These are phyloP conservation scores for Delonix regia DNA, from an alignment of 306 rosid genomes.

Conservation along the genomic window DNA sequence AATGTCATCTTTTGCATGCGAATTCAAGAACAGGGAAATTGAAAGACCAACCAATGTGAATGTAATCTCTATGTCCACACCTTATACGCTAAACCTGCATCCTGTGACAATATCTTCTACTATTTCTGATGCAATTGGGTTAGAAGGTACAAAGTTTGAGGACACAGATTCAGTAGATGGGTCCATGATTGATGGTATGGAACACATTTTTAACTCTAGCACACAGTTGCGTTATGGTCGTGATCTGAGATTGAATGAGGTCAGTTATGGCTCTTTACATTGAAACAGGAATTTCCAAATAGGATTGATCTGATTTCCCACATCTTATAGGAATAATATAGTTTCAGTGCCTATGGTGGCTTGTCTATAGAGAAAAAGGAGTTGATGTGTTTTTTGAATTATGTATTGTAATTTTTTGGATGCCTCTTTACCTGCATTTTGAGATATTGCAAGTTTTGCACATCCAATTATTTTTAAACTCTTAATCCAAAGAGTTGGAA, in stretches of 20 bases:
- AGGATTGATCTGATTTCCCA: slow-evolving; percentile 31
- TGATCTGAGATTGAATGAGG: slow-evolving; percentile 97
- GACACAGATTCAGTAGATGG: slow-evolving; percentile 96
- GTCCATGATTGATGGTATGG: slow-evolving; percentile 92
- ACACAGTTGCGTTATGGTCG: slow-evolving; percentile 95
- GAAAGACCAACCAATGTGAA: slow-evolving; percentile 87
- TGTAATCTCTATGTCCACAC: slow-evolving; percentile 91
- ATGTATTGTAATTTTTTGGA: not conserved
- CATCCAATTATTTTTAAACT: slow-evolving; percentile 13
- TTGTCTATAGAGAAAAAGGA: slow-evolving; percentile 25
- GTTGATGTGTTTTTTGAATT: not conserved
- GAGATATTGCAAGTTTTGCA: slow-evolving; percentile 8
- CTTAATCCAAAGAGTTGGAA: slow-evolving; percentile 14
- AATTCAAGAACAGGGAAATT: slow-evolving; percentile 74
- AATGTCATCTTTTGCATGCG: slow-evolving; percentile 75
- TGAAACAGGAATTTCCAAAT: slow-evolving; percentile 15
- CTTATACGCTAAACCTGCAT: slow-evolving; percentile 94
- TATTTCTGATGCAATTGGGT: slow-evolving; percentile 82
- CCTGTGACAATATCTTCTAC: slow-evolving; percentile 93
- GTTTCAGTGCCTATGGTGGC: slow-evolving; percentile 27
- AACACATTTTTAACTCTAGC: slow-evolving; percentile 96
- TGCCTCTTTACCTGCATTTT: slow-evolving; percentile 7
- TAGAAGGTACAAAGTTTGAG: slow-evolving; percentile 83
- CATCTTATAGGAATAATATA: slow-evolving; percentile 11
- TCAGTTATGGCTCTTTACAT: slow-evolving; percentile 40